These are phyloP conservation scores for Boletus speciosus DNA, from an alignment of 768 basidiomycete species.

Conservation along the genomic window DNA sequence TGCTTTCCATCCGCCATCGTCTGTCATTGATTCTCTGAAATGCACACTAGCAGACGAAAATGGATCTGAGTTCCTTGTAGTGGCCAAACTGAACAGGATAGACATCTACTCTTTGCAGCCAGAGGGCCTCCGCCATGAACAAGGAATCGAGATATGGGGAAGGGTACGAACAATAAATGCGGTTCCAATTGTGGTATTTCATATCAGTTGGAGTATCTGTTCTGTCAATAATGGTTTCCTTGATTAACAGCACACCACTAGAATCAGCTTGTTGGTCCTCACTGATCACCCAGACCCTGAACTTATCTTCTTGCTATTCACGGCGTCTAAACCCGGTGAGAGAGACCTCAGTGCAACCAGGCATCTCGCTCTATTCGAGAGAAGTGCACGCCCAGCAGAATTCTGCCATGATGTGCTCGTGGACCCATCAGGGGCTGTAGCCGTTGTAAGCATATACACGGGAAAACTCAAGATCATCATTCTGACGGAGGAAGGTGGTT, in stretches of 20 bases:
- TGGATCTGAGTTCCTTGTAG: constrained; percentile 59
- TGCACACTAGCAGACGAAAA: constrained; percentile 52
- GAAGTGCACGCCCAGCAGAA: constrained; percentile 58
- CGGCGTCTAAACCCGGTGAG: constrained; percentile 33
- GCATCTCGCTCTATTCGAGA: constrained; percentile 53
- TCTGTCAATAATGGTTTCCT: constrained; percentile 6
- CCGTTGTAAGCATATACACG: constrained; percentile 61
- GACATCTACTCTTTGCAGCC: constrained; percentile 65
- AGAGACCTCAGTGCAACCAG: constrained; percentile 38
- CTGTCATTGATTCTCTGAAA: constrained; percentile 66
- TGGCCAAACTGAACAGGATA: constrained; percentile 63
- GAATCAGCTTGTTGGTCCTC: constrained; percentile 54
- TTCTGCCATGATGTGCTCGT: constrained; percentile 68
- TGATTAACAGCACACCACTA: constrained; percentile 30
- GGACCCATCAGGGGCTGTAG: constrained; percentile 58
- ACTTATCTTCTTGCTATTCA: constrained; percentile 59
- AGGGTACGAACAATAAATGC: constrained; percentile 54
- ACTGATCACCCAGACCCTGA: constrained; percentile 77
- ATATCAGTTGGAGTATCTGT: background rate
- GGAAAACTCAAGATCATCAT: constrained; percentile 66
- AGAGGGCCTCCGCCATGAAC: constrained; percentile 59
- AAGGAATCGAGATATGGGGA: constrained; percentile 66
- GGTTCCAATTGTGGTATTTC: constrained; percentile 50
- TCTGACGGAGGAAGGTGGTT: constrained; percentile 49
- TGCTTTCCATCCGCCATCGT: constrained; percentile 75